Conservation (phyloP, 169 alveolate genomes). For the Perkinsus marinus region DNA sequence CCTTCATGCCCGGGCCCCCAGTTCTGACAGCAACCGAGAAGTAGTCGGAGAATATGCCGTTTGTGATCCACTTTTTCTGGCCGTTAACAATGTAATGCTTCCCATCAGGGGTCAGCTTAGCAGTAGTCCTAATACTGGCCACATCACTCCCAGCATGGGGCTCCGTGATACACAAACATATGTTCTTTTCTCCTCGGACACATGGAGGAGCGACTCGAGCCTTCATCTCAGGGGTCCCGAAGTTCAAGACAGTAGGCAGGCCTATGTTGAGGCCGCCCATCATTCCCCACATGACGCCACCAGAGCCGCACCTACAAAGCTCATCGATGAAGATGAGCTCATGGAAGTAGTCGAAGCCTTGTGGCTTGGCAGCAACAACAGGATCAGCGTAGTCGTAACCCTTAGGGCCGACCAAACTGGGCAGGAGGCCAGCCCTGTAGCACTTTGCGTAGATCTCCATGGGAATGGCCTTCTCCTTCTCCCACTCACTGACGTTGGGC, state of each 20-base stretch:
- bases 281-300: constrained; percentile 23
- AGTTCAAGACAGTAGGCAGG: constrained; percentile 18
- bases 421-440: not conserved
- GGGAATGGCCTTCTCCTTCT: constrained; percentile 1
- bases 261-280: constrained; percentile 22
- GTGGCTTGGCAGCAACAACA: not conserved
- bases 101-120: constrained; percentile 11
- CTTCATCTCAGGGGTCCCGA: constrained; percentile 6
- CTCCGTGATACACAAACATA: constrained; percentile 20
- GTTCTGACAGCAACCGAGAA: constrained; percentile 29
- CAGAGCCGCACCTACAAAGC: constrained; percentile 8
- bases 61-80: constrained; percentile 31
- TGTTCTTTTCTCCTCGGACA: constrained; percentile 16
- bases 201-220: not conserved
- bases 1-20: constrained; percentile 28
- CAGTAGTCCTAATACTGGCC: constrained; percentile 15
- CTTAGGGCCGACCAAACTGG: constrained; percentile 1
- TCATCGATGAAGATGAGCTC: constrained; percentile 17
- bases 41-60: constrained; percentile 24
- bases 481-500: constrained; percentile 7
- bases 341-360: constrained; percentile 14
- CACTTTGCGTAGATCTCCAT: not conserved
- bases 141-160: constrained; percentile 24
- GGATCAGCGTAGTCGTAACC: constrained; percentile 10
- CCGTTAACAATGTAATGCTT: constrained; percentile 27